These are phyloP conservation scores for Cymbopogon citratus DNA, from an alignment of 176 grass and related monocot species.

Conservation along the genomic window DNA sequence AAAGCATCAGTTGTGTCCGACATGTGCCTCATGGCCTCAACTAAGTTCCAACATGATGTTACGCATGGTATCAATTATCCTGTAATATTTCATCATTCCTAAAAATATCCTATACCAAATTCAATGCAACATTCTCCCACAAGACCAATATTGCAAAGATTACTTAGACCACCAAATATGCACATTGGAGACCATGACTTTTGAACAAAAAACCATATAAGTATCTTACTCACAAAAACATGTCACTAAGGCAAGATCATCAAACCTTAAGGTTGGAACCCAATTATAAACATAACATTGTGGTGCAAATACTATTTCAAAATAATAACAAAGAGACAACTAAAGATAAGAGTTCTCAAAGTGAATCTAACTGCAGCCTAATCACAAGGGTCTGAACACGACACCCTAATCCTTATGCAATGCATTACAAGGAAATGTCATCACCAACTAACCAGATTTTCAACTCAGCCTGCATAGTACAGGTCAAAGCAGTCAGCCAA, in stretches of 20 bases:
- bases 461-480: too few relatives aligned
- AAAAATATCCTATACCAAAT: too few relatives aligned
- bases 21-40: background rate
- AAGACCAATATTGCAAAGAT: background rate
- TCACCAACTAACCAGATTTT: too few relatives aligned
- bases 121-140: background rate
- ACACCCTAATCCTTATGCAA: too few relatives aligned
- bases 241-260: background rate
- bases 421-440: too few relatives aligned
- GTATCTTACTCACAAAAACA: constrained; percentile 37
- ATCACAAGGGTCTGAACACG: background rate
- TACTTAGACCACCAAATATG: background rate
- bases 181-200: background rate
- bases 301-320: background rate
- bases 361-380: background rate
- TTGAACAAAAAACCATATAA: constrained; percentile 12
- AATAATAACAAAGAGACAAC: background rate
- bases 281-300: background rate
- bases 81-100: background rate
- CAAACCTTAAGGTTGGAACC: background rate
- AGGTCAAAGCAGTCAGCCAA: too few relatives aligned
- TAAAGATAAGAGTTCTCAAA: background rate
- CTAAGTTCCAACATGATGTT: background rate
- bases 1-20: background rate
- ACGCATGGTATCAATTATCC: background rate